Percentiles rank a stretch among this genome's conserved stretches.
Conservation (phyloP, 306 rosid genomes). For the Lathyrus sativus region DNA sequence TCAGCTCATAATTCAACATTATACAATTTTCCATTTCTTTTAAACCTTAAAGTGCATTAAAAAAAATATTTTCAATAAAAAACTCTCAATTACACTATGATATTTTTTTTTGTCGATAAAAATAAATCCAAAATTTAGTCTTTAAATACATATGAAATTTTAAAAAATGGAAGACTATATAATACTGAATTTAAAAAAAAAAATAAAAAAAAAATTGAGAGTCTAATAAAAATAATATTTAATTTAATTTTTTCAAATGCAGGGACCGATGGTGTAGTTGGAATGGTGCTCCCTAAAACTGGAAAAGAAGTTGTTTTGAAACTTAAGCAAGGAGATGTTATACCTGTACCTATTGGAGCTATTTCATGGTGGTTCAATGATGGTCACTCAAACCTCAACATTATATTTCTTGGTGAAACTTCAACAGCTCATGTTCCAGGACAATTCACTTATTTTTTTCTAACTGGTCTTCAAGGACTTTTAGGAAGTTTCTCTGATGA, state of each 20-base stretch:
- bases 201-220: too few relatives aligned
- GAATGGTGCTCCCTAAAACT: conserved; percentile 40
- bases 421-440: conserved; percentile 48
- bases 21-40: too few relatives aligned
- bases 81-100: too few relatives aligned
- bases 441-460: conserved; percentile 50
- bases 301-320: conserved; percentile 52
- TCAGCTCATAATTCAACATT: too few relatives aligned
- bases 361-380: conserved; percentile 82
- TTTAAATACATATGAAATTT: too few relatives aligned
- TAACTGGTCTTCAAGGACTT: conserved; percentile 47
- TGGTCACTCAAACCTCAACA: conserved; percentile 47
- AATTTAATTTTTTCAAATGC: not conserved
- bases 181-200: too few relatives aligned
- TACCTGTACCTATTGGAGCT: conserved; percentile 54
- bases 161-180: too few relatives aligned
- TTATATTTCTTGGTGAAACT: conserved; percentile 59
- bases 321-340: conserved; percentile 55
- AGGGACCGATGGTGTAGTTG: conserved; percentile 49
- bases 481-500: conserved; percentile 53
- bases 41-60: too few relatives aligned
- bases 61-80: too few relatives aligned
- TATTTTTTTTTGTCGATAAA: too few relatives aligned
- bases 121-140: too few relatives aligned
- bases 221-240: too few relatives aligned